Conservation (phyloP, 148 eudicot species). For the Dysphania ambrosioides region DNA sequence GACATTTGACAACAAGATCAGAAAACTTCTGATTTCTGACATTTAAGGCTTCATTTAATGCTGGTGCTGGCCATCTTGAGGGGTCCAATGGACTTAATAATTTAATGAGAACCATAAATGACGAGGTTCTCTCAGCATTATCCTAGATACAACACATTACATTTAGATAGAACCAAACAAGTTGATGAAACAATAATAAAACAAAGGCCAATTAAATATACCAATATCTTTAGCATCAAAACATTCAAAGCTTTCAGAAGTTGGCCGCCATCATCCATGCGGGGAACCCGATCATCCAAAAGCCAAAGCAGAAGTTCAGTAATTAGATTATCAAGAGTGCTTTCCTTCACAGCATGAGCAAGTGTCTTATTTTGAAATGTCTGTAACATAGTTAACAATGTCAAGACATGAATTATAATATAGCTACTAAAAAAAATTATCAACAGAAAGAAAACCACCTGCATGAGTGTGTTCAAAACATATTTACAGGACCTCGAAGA, state of each 20-base stretch:
- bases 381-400: constrained; percentile 39
- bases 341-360: constrained; percentile 84
- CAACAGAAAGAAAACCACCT: constrained; percentile 39
- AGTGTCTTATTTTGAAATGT: constrained; percentile 80
- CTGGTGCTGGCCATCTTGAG: constrained; percentile 89
- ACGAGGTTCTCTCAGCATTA: constrained; percentile 79
- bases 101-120: constrained; percentile 84
- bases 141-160: constrained; percentile 44
- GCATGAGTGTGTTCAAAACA: constrained; percentile 95
- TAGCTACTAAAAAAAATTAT: neutral
- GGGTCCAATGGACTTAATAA: constrained; percentile 78
- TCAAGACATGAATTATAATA: constrained; percentile 7
- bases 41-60: constrained; percentile 63
- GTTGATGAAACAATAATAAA: neutral
- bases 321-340: constrained; percentile 73
- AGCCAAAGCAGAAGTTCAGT: constrained; percentile 99
- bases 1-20: constrained; percentile 94
- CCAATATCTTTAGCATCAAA: constrained; percentile 94
- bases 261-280: constrained; percentile 96
- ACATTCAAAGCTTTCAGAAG: constrained; percentile 93
- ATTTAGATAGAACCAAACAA: constrained; percentile 1
- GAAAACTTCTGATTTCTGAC: constrained; percentile 86
- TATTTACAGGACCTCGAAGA: constrained; percentile 99
- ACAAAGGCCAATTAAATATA: constrained; percentile 20
- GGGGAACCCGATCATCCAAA: constrained; percentile 93